Base-by-base conservation (phyloP, 1,139 yeast species). In the Meyerozyma guilliermondii region DNA sequence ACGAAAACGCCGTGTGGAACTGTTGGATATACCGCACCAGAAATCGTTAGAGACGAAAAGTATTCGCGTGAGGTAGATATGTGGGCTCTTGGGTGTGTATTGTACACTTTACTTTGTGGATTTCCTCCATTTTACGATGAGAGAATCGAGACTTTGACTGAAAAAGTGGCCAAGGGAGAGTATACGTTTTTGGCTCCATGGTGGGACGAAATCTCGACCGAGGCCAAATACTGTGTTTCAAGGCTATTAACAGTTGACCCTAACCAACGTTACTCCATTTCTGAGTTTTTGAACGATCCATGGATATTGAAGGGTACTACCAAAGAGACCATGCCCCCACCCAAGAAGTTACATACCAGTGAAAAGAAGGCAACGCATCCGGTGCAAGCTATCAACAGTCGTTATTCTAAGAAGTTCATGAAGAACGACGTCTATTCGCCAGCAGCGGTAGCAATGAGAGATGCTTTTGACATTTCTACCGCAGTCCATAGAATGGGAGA, bases 401-500 rank as follows among this genome's bases (percentile, higher is more conserved):
- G 26, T 9, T 38, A 38, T 13, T 38, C 35, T 26, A 37, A 39
- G 29, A 41, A 39, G 20, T 35, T 35, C n/a, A 30, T 20, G 24
- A 31, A 39, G 39, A 36, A 39, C 7, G 53, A 46, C 11, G 40
- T 76, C 50, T 84, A 83, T 54, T 83, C 96, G 1, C 97, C 97
- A 5, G 96, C 94, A 6, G 94, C 94, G 0, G 87, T 84, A 43
- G 95, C 95, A 0, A 77, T 92, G 71, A 83, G 89, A 54, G 98
- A 92, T 56, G 97, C 96, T 8, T 91, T 91, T 64, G 98, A 92
- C 58, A 86, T 92, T 13, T 84, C 96, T 16, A 83, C 94, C 45
- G 97, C 97, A 0, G 95, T 92, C 7, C 96, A 89, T 59, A 81
- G 98, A 62, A 80, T 81, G 73, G 96, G 91, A 34, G 96, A 87